A percentile compares a stretch with the other conserved stretches of the same genome.
Evolutionary conservation across 1,284 basidiomycete species (phyloP).

Genomic region (Dichomitus squalens): DNA sequence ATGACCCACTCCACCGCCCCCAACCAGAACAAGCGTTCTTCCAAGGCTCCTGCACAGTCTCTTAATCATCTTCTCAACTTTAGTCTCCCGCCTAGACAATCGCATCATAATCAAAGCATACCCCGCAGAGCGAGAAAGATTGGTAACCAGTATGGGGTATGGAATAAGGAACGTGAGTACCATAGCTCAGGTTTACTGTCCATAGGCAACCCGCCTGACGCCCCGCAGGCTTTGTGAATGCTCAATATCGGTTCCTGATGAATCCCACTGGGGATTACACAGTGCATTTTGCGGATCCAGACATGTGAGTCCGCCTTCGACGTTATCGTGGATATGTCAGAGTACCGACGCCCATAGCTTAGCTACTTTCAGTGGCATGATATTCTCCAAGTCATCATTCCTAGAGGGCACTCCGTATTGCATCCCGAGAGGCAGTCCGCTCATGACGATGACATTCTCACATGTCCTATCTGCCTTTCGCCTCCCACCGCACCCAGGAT

Average conservation of each 20-base stretch:
- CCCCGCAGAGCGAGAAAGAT: constrained; percentile 77
- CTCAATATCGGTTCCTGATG: constrained; percentile 93
- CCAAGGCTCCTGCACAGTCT: constrained; percentile 65
- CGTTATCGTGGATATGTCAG: constrained; percentile 10
- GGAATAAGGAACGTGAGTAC: constrained; percentile 86
- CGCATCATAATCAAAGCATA: constrained; percentile 53
- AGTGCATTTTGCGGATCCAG: constrained; percentile 93
- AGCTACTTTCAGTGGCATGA: constrained; percentile 97
- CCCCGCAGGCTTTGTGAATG: constrained; percentile 82
- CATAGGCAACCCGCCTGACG: constrained; percentile 7
- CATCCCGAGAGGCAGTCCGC: constrained; percentile 39
- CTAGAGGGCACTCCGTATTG: constrained; percentile 63
- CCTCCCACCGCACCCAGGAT: constrained; percentile 91
- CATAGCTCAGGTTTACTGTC: not conserved
- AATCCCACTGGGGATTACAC: constrained; percentile 92
- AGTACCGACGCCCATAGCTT: constrained; percentile 19
- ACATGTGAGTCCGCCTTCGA: constrained; percentile 65
- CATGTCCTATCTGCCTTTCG: constrained; percentile 95
- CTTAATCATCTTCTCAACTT: constrained; percentile 85
- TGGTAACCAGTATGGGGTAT: constrained; percentile 61
- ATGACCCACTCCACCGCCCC: constrained; percentile 35
- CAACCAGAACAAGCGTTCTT: constrained; percentile 46
- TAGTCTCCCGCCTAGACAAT: constrained; percentile 77
- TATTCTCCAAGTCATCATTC: constrained; percentile 93
- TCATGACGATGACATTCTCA: constrained; percentile 63